These are phyloP conservation scores for Nicotiana benthamiana DNA, from an alignment of 257 asterid species.

Conservation along the genomic window DNA sequence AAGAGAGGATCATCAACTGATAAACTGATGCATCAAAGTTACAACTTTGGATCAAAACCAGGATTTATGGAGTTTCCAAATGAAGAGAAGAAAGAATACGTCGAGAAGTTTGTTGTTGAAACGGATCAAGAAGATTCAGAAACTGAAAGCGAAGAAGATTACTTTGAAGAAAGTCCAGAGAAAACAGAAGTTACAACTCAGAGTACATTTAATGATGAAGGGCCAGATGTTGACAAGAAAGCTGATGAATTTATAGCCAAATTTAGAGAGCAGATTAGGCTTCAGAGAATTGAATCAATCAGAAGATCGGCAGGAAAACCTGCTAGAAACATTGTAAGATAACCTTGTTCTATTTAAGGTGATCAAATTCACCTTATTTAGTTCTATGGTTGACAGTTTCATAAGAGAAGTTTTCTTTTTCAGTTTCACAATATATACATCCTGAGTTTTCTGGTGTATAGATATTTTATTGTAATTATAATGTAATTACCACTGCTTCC, in stretches of 20 bases:
- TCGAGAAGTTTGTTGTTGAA: constrained; percentile 30
- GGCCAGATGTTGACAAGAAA: constrained; percentile 87
- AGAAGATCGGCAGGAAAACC: constrained; percentile 60
- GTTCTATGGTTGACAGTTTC: neutral
- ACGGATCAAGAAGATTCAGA: constrained; percentile 32
- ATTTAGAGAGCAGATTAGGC: constrained; percentile 83
- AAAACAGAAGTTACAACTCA: neutral
- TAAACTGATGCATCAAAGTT: constrained; percentile 5
- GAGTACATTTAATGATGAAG: constrained; percentile 22
- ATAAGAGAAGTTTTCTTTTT: neutral
- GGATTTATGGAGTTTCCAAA: constrained; percentile 12
- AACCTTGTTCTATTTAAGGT: neutral
- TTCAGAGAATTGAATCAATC: constrained; percentile 77
- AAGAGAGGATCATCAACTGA: constrained; percentile 6
- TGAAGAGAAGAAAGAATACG: constrained; percentile 17
- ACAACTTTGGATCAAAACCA: constrained; percentile 2
- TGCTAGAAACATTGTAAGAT: constrained; percentile 34
- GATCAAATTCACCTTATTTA: constrained; percentile 7
- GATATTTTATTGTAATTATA: neutral
- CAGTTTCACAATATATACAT: neutral
- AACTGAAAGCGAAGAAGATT: constrained; percentile 33
- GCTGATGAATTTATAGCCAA: constrained; percentile 96
- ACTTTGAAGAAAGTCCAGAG: constrained; percentile 15
- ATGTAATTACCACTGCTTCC: neutral
- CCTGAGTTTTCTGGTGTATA: neutral